Conservation (phyloP, 2,329 filamentous ascomycete species). For the Ophiostoma novo-ulmi region DNA sequence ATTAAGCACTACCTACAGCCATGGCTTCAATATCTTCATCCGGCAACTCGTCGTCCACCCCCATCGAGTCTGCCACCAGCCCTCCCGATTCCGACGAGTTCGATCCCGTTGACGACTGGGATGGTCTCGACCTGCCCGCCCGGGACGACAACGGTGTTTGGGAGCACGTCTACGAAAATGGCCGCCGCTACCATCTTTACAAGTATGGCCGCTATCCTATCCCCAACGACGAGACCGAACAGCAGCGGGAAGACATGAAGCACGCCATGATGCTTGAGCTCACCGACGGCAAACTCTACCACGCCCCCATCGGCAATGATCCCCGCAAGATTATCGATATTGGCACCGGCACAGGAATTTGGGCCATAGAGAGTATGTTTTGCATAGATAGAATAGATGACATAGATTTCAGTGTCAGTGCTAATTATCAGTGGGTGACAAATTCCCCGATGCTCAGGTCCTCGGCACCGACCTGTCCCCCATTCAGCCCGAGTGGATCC, state of each 20-base stretch:
- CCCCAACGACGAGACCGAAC: conserved; percentile 43
- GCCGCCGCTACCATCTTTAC: conserved; percentile 32
- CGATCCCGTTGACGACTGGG: conserved; percentile 27
- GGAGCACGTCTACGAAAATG: conserved; percentile 30
- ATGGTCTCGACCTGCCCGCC: conserved; percentile 26
- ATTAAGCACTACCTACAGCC: background rate
- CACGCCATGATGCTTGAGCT: conserved; percentile 45
- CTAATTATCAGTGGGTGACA: conserved; percentile 29
- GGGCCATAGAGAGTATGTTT: conserved; percentile 29
- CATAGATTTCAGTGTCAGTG: background rate
- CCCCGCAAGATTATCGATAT: conserved; percentile 44
- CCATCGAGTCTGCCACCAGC: conserved; percentile 27
- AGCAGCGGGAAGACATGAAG: conserved; percentile 42
- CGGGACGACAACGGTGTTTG: conserved; percentile 29
- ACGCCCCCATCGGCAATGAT: conserved; percentile 39
- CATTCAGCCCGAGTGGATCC: conserved; percentile 44
- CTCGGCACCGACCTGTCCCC: conserved; percentile 43
- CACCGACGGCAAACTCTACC: conserved; percentile 41
- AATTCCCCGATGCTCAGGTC: conserved; percentile 37
- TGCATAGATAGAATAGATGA: background rate
- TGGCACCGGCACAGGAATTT: conserved; percentile 41
- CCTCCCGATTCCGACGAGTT: conserved; percentile 28
- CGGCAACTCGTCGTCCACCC: background rate
- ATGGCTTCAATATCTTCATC: conserved; percentile 7
- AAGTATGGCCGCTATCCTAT: conserved; percentile 32